Percentiles rank a stretch among this genome's conserved stretches.
Conservation (phyloP, 495 filamentous ascomycete species). For the Neurospora cerealis region DNA sequence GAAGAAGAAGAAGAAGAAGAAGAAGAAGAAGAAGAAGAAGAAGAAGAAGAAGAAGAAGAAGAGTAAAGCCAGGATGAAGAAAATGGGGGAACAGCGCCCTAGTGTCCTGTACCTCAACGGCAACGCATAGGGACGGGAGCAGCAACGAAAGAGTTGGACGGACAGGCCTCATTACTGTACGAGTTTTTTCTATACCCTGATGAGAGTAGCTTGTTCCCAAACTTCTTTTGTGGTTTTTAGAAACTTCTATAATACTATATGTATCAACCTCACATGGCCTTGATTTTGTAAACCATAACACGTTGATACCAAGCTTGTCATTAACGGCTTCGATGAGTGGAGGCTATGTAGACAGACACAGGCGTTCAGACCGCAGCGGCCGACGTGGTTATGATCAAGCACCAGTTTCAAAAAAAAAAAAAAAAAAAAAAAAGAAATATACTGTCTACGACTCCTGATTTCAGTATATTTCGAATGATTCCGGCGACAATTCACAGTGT, state of each 20-base stretch:
- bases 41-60: neutral
- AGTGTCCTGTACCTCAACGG: neutral
- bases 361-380: neutral
- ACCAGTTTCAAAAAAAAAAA: neutral
- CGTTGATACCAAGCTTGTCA: neutral
- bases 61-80: neutral
- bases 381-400: neutral
- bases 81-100: neutral
- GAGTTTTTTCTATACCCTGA: neutral
- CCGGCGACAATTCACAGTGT: neutral
- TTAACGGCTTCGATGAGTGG: neutral
- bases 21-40: neutral
- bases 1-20: neutral
- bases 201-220: neutral
- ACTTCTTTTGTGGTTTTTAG: neutral
- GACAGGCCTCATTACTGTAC: neutral
- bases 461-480: neutral
- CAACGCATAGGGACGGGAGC: neutral
- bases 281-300: neutral
- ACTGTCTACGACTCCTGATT: neutral
- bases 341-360: neutral
- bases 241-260: neutral
- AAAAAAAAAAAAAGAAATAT: neutral
- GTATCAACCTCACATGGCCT: neutral
- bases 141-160: neutral